Conservation (phyloP, 192 early-diverging fungal genomes). For the Haplosporangium gracile region DNA sequence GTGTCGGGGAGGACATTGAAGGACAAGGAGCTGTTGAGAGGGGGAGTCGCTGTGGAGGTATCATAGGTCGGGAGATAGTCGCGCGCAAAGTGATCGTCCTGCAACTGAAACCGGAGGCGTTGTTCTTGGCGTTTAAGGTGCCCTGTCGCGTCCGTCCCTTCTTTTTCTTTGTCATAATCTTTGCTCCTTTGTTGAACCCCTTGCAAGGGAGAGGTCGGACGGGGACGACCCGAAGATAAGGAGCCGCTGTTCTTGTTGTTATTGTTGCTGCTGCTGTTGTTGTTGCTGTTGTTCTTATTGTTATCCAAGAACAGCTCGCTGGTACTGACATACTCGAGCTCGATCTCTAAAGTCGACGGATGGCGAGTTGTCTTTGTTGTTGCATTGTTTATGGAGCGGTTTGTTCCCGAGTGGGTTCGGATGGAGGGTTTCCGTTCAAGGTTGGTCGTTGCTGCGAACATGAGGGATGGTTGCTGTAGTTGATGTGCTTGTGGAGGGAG, state of each 20-base stretch:
- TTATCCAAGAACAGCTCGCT: not conserved
- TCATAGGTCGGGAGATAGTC: not conserved
- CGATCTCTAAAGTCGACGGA: not conserved
- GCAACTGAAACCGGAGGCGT: not conserved
- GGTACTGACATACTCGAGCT: not conserved
- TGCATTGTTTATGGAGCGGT: not conserved
- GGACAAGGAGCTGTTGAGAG: not conserved
- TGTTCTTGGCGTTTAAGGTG: not conserved
- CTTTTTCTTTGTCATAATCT: not conserved
- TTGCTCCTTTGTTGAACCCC: not conserved
- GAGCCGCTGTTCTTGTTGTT: not conserved
- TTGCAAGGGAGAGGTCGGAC: not conserved
- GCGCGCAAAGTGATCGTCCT: conserved; percentile 5
- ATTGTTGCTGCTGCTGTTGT: not conserved
- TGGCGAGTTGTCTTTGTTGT: not conserved
- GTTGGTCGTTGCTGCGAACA: not conserved
- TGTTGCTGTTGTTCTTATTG: not conserved
- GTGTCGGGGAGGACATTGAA: not conserved
- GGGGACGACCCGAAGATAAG: not conserved
- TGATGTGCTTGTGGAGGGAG: not conserved
- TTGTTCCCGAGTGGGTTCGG: not conserved
- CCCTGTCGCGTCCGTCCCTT: not conserved
- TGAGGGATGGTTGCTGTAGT: not conserved
- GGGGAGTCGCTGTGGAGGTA: not conserved
- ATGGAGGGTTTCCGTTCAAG: not conserved